A percentile compares a stretch with the other conserved stretches of the same genome.
phyloP scores from a whole-genome alignment of 108 stramenopile genomes.

The Discostella stelligeroides region DNA sequence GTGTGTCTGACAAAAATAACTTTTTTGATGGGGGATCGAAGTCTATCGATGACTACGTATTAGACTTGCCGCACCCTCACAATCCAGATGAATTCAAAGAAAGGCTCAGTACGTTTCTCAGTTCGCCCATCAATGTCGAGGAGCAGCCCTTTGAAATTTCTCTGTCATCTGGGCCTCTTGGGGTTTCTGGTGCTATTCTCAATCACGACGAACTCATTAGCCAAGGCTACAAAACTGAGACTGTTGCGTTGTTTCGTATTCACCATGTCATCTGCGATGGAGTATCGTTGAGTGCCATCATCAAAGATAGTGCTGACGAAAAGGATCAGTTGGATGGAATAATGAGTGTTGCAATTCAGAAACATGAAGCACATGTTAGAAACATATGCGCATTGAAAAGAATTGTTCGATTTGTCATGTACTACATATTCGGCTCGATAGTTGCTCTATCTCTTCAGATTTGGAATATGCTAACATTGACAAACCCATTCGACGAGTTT shows the following conservation, averaged over 20 bases:
- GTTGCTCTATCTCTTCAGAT: conserved; percentile 20
- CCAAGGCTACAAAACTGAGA: conserved; percentile 17
- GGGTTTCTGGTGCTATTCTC: conserved; percentile 21
- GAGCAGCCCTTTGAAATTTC: conserved; percentile 22
- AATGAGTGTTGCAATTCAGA: conserved; percentile 12
- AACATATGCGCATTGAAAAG: neutral
- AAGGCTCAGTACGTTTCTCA: conserved; percentile 10
- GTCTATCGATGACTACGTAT: conserved; percentile 16
- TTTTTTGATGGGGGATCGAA: conserved; percentile 21
- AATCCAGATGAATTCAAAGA: conserved; percentile 22
- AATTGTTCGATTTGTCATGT: conserved; percentile 9
- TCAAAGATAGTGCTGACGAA: conserved; percentile 32
- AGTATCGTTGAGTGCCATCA: conserved; percentile 22
- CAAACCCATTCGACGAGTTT: conserved; percentile 34
- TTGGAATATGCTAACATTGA: conserved; percentile 39
- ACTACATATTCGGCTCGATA: conserved; percentile 21
- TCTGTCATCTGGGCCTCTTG: conserved; percentile 9
- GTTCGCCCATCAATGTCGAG: conserved; percentile 10
- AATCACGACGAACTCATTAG: neutral
- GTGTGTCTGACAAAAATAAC: conserved; percentile 8
- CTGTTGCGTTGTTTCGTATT: conserved; percentile 20
- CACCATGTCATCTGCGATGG: conserved; percentile 42
- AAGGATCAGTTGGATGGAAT: conserved; percentile 18
- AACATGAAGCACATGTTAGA: neutral
- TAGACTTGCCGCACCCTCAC: conserved; percentile 19